Evolutionary conservation across 306 rosid genomes (phyloP).

Genomic region (Cucumis melo): DNA sequence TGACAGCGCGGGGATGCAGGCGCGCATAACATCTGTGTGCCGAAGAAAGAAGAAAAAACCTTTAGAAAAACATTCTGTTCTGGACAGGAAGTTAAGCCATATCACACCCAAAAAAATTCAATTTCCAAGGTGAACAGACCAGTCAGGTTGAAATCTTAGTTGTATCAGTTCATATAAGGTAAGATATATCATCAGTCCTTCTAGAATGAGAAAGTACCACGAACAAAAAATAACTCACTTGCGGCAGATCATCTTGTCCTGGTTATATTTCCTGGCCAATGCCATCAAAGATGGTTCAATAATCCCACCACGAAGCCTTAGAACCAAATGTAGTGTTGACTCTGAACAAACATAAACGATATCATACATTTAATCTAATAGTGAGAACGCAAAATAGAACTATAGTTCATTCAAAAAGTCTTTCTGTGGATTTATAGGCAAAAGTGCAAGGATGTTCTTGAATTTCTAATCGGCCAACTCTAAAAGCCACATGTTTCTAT

Average conservation of each 20-base stretch:
- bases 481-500: not conserved
- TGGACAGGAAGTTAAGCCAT: not conserved
- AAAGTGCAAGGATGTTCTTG: not conserved
- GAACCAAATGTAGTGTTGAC: slow-evolving; percentile 82
- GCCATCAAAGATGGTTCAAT: slow-evolving; percentile 97
- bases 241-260: slow-evolving; percentile 92
- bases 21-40: slow-evolving; percentile 77
- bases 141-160: not conserved
- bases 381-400: not conserved
- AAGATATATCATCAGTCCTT: not conserved
- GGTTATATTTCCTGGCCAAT: slow-evolving; percentile 89
- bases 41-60: not conserved
- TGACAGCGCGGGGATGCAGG: slow-evolving; percentile 91
- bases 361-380: not conserved
- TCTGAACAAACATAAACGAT: slow-evolving; percentile 25
- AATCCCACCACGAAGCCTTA: slow-evolving; percentile 98
- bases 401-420: not conserved
- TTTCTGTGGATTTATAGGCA: not conserved
- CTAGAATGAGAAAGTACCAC: not conserved
- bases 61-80: not conserved
- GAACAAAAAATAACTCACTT: slow-evolving; percentile 43
- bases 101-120: not conserved
- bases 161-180: not conserved
- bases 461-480: not conserved
- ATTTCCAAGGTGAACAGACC: not conserved